Percentiles rank a stretch among this genome's conserved stretches.
Evolutionary conservation across 495 filamentous ascomycete genomes (phyloP).

Genomic region (Tetracladium setigerum): DNA sequence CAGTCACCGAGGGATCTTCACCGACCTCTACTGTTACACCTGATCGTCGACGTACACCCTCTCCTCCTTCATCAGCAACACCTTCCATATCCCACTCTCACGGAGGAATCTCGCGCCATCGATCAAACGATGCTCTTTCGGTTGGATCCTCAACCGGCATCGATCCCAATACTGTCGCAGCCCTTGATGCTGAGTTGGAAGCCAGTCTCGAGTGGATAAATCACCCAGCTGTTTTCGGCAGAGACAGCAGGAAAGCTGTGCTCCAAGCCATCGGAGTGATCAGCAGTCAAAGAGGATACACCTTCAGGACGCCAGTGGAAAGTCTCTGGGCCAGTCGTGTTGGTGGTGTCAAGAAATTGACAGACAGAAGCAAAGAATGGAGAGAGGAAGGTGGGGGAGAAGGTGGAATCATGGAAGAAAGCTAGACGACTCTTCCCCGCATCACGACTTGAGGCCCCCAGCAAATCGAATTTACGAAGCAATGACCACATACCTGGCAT

Average conservation of each 20-base stretch:
- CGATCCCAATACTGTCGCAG: constrained; percentile 68
- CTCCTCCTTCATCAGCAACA: constrained; percentile 38
- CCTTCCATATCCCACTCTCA: constrained; percentile 31
- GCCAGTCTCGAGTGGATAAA: constrained; percentile 97
- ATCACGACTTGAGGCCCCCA: neutral
- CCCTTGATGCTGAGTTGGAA: constrained; percentile 87
- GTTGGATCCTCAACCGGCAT: constrained; percentile 46
- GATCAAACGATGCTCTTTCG: constrained; percentile 34
- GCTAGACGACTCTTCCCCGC: constrained; percentile 22
- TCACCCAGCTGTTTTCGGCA: constrained; percentile 89
- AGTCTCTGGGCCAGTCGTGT: constrained; percentile 79
- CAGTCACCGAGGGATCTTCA: constrained; percentile 4
- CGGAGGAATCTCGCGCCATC: constrained; percentile 11
- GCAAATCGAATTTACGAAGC: too few species aligned
- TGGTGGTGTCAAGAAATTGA: constrained; percentile 65
- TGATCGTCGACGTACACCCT: constrained; percentile 35
- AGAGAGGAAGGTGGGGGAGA: constrained; percentile 70
- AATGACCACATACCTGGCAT: too few species aligned
- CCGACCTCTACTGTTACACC: constrained; percentile 22
- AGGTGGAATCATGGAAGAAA: constrained; percentile 74
- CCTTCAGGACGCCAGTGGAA: constrained; percentile 82
- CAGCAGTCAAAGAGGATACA: constrained; percentile 87
- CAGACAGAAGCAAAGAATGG: constrained; percentile 77
- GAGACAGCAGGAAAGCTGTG: constrained; percentile 94
- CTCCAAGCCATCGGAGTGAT: constrained; percentile 96